A percentile compares a stretch with the other conserved stretches of the same genome.
phyloP scores from a whole-genome alignment of 2,329 filamentous ascomycete genomes.

The Xylariaceae sp. region DNA sequence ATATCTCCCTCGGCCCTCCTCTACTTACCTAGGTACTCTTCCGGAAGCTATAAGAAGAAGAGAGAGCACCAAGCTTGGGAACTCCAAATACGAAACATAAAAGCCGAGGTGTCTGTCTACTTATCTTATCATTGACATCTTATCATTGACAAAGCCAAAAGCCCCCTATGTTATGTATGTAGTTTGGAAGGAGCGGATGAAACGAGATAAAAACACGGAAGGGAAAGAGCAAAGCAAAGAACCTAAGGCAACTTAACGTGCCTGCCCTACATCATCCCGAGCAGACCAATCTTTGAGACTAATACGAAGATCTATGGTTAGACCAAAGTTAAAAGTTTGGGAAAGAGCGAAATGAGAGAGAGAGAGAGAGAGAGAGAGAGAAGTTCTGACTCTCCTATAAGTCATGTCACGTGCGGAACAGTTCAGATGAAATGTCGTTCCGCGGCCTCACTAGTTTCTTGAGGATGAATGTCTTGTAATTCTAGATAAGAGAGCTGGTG shows the following conservation, averaged over 20 bases:
- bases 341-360: not conserved
- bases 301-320: not conserved
- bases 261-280: no score
- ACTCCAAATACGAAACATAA: not conserved
- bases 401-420: not conserved
- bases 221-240: not conserved
- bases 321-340: not conserved
- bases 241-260: no score
- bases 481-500: not conserved
- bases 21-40: no score
- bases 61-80: not conserved
- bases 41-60: not conserved
- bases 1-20: not conserved
- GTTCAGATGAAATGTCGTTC: not conserved
- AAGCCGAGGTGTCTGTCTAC: not conserved
- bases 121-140: no score
- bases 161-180: no score
- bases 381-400: not conserved
- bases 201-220: not conserved
- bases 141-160: no score
- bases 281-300: not conserved
- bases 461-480: not conserved
- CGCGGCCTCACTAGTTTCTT: not conserved
- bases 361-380: not conserved
- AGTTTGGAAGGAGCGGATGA: not conserved